Evolutionary conservation across 2,329 filamentous ascomycete genomes (phyloP), one percentile per base, ranked within the genome.

Genomic region (Dactylellina leptospora): DNA sequence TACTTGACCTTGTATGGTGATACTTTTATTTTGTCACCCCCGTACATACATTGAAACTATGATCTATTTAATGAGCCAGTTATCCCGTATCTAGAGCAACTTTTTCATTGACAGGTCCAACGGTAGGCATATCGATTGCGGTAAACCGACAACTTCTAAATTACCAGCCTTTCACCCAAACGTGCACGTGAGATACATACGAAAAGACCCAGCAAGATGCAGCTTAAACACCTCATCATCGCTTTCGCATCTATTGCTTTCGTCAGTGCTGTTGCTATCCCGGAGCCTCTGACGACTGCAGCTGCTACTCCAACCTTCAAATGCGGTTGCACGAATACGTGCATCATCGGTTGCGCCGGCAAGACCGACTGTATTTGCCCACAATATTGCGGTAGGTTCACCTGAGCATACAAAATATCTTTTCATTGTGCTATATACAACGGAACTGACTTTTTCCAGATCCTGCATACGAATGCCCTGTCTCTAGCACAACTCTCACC

Each of bases 301-400:
- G 25, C 16, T 16, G 25, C 38, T 16, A 45, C 51, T 27, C 68
- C 59, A 9, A 40, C 45, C 3, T 60, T 72, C 28, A 36, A 20
- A n/a, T 72, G 68, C 27, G 68, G 68, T 25, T 72, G 68, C 59
- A 72, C 68, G 22, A 72, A 72, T 36, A 36, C 30, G 10, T 72
- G 68, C 53, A 64, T 54, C 18, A 51, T 72, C 42, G 60, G 25
- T 20, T 64, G 60, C 13, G 68, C 44, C 28, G 42, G 55, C 6
- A 64, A 60, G 59, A n/a, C 59, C 8, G 59, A 45, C 4, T 55
- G 60, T 18, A 33, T 72, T 27, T 72, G 68, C 40, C 68, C 68
- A 40, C 44, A 59, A 30, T 72, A 64, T 28, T 72, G 68, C 42
- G 68, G 68, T 72, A 54, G 60, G 68, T 64, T 38, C 18, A 16